These are phyloP conservation scores for Trichopus zeylanicus DNA, from an alignment of 116 monocot species.

Conservation along the genomic window DNA sequence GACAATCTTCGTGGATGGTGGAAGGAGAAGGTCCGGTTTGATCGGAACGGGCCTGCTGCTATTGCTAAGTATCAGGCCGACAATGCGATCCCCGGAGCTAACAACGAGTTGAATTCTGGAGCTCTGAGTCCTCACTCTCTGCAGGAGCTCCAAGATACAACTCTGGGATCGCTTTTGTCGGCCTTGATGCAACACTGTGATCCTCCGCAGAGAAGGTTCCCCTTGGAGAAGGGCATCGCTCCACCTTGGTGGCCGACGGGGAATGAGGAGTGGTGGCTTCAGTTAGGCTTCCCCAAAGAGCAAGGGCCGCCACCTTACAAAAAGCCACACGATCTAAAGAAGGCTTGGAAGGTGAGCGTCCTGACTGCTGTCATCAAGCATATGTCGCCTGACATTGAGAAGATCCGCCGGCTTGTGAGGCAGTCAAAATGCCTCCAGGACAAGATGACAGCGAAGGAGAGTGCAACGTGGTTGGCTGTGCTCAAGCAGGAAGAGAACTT, in stretches of 20 bases:
- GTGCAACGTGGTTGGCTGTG: constrained; percentile 45
- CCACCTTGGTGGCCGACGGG: constrained; percentile 84
- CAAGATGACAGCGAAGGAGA: constrained; percentile 84
- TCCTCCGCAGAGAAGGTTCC: constrained; percentile 65
- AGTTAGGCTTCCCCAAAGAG: constrained; percentile 40
- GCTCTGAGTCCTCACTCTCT: constrained; percentile 37
- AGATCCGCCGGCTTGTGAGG: constrained; percentile 49
- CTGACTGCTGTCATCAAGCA: constrained; percentile 72
- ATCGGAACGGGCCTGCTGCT: constrained; percentile 59
- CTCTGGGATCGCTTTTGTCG: constrained; percentile 60
- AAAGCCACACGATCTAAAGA: constrained; percentile 84
- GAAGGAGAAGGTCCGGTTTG: constrained; percentile 74
- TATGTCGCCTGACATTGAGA: constrained; percentile 60
- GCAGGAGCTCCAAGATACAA: constrained; percentile 71
- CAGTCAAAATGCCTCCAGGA: constrained; percentile 75
- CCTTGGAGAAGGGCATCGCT: constrained; percentile 58
- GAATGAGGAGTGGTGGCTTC: constrained; percentile 74
- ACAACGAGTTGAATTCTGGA: constrained; percentile 15
- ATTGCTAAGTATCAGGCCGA: constrained; percentile 50
- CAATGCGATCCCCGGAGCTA: constrained; percentile 21
- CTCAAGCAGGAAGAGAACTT: constrained; percentile 48
- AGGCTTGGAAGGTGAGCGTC: constrained; percentile 64
- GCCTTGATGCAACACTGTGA: constrained; percentile 81
- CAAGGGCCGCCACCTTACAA: constrained; percentile 63
- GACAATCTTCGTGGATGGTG: constrained; percentile 81